Evolutionary conservation across 345 rosid genomes (phyloP).

Genomic region (Orychophragmus violaceus): DNA sequence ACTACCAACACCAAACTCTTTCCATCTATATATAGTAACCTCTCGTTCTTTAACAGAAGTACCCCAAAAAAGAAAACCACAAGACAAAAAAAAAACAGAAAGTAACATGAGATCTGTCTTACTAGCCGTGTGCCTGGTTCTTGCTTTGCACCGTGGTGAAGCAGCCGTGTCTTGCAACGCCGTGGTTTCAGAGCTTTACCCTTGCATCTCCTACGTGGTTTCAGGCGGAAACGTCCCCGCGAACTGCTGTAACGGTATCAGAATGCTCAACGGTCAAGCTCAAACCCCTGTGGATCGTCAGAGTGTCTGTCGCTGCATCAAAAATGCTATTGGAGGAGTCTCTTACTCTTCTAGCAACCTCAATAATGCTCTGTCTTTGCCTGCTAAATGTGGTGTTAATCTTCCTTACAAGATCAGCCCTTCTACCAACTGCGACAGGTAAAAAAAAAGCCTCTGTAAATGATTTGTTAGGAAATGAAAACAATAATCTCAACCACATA

Average conservation of each 20-base stretch:
- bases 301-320: slow-evolving; percentile 44
- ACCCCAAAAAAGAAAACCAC: neutral
- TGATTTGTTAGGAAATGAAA: neutral
- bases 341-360: slow-evolving; percentile 23
- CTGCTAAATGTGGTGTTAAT: slow-evolving; percentile 43
- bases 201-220: slow-evolving; percentile 25
- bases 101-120: slow-evolving; percentile 22
- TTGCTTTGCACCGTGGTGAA: slow-evolving; percentile 19
- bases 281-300: slow-evolving; percentile 47
- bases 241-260: slow-evolving; percentile 45
- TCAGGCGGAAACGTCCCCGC: slow-evolving; percentile 21
- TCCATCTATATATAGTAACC: slow-evolving; percentile 7
- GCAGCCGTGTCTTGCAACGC: slow-evolving; percentile 28
- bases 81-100: neutral
- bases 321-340: slow-evolving; percentile 21
- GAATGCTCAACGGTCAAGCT: slow-evolving; percentile 33
- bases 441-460: neutral
- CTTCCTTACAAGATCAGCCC: slow-evolving; percentile 51
- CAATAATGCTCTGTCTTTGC: slow-evolving; percentile 31
- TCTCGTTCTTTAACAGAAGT: neutral
- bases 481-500: neutral
- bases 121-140: slow-evolving; percentile 12
- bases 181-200: slow-evolving; percentile 14
- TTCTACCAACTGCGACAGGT: slow-evolving; percentile 46
- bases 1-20: slow-evolving; percentile 4